These are phyloP conservation scores for Saturnispora dispora DNA, from an alignment of 805 yeast genomes.

Conservation along the genomic window DNA sequence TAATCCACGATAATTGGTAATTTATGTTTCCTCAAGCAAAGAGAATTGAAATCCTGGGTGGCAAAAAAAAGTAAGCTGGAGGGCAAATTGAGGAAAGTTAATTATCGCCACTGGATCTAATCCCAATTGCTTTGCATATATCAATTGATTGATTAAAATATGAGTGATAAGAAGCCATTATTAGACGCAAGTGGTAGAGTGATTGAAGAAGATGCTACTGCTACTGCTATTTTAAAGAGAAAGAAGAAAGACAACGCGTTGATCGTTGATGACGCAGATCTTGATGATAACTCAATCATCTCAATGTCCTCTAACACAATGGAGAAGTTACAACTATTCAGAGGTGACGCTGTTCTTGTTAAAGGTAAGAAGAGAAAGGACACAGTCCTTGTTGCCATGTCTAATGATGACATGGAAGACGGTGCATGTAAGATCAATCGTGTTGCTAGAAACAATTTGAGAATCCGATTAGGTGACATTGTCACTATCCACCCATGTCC, in stretches of 20 bases:
- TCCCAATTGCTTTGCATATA: background rate
- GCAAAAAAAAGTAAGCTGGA: background rate
- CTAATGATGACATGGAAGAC: constrained; percentile 94
- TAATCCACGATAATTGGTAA: background rate
- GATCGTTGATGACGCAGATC: constrained; percentile 92
- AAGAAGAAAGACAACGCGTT: constrained; percentile 95
- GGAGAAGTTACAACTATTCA: constrained; percentile 89
- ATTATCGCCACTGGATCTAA: constrained; percentile 7
- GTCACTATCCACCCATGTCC: constrained; percentile 92
- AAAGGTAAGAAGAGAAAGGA: constrained; percentile 98
- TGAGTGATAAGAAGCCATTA: constrained; percentile 26
- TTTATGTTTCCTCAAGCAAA: background rate
- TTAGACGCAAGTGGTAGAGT: constrained; percentile 32
- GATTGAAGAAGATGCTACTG: constrained; percentile 44
- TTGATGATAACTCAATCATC: constrained; percentile 94
- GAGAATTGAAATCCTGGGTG: background rate
- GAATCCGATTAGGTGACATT: constrained; percentile 90
- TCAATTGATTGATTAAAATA: background rate
- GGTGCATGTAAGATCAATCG: constrained; percentile 92
- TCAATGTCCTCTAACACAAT: constrained; percentile 91
- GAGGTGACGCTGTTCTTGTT: constrained; percentile 96
- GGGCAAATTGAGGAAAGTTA: background rate
- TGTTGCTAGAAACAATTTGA: constrained; percentile 88
- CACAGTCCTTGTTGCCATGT: constrained; percentile 89
- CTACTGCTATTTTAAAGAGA: constrained; percentile 94